phyloP scores from a whole-genome alignment of 441 rosid genomes.

The Jatropha podagrica region DNA sequence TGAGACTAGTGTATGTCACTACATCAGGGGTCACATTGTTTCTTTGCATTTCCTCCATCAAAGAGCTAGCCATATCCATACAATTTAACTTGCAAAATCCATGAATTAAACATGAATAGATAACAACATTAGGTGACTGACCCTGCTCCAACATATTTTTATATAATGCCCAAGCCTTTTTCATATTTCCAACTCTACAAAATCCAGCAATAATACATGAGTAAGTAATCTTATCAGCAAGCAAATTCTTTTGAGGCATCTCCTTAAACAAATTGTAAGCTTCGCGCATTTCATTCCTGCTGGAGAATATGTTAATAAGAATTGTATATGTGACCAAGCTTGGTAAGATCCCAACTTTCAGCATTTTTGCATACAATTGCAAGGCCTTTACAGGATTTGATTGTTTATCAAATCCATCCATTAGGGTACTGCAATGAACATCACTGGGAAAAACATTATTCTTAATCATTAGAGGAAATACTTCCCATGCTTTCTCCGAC shows the following conservation, averaged over 20 bases:
- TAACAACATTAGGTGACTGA: constrained; percentile 40
- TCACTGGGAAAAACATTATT: constrained; percentile 35
- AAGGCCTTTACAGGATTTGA: constrained; percentile 35
- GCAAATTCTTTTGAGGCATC: constrained; percentile 40
- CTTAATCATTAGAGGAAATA: constrained; percentile 55
- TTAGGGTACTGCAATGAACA: constrained; percentile 38
- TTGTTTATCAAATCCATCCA: constrained; percentile 48
- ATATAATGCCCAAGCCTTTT: constrained; percentile 37
- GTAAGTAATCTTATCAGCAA: constrained; percentile 41
- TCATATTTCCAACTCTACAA: constrained; percentile 44
- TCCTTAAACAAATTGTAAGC: constrained; percentile 41
- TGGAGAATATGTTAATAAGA: constrained; percentile 42
- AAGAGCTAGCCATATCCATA: constrained; percentile 41
- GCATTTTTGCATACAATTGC: constrained; percentile 37
- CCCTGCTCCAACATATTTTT: constrained; percentile 34
- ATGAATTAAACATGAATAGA: constrained; percentile 53
- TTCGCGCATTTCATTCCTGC: constrained; percentile 24
- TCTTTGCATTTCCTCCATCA: constrained; percentile 44
- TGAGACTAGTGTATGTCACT: constrained; percentile 45
- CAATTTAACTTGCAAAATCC: constrained; percentile 45
- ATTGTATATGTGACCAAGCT: constrained; percentile 39
- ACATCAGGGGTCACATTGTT: constrained; percentile 36
- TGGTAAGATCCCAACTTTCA: constrained; percentile 43
- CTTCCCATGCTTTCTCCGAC: constrained; percentile 41
- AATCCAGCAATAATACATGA: constrained; percentile 51